These are phyloP conservation scores for Pyrenopolyporus hunteri DNA, from an alignment of 495 filamentous ascomycete species.

Conservation along the genomic window DNA sequence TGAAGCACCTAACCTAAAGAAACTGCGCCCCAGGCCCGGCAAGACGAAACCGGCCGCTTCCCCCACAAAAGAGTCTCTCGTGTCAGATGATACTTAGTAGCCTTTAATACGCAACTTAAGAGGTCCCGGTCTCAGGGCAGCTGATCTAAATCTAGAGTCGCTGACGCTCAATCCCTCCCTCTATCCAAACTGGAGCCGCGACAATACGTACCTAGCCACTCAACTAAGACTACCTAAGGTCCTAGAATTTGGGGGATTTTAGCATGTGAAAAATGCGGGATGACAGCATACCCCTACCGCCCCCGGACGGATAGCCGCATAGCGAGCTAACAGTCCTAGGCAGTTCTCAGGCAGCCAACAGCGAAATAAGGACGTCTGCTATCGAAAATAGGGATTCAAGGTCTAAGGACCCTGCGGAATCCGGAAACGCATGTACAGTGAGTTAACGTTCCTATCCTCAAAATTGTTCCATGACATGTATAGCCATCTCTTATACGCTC, in stretches of 20 bases:
- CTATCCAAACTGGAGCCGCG: too few species aligned
- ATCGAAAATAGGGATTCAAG: too few species aligned
- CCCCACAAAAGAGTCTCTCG: slow-evolving; percentile 33
- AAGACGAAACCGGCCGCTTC: slow-evolving; percentile 24
- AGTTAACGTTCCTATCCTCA: not conserved
- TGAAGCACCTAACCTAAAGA: not conserved
- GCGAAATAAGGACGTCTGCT: not conserved
- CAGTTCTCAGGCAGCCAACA: not conserved
- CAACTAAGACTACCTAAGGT: not conserved
- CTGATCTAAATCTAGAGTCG: slow-evolving; percentile 22
- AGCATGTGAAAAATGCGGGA: slow-evolving; percentile 29
- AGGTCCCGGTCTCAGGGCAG: slow-evolving; percentile 7
- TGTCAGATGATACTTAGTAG: slow-evolving; percentile 40
- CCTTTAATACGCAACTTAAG: slow-evolving; percentile 15
- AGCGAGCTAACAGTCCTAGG: not conserved
- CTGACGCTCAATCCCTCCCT: slow-evolving; percentile 4
- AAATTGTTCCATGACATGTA: not conserved
- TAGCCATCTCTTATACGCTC: not conserved
- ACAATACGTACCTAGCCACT: not conserved
- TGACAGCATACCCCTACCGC: not conserved
- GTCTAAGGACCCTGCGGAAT: not conserved
- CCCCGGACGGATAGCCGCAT: slow-evolving; percentile 2
- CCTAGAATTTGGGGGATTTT: slow-evolving; percentile 16
- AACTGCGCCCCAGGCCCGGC: slow-evolving; percentile 21
- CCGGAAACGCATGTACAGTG: not conserved